phyloP scores from a whole-genome alignment of 148 eudicot species.

The Amaranthus hypochondriacus region DNA sequence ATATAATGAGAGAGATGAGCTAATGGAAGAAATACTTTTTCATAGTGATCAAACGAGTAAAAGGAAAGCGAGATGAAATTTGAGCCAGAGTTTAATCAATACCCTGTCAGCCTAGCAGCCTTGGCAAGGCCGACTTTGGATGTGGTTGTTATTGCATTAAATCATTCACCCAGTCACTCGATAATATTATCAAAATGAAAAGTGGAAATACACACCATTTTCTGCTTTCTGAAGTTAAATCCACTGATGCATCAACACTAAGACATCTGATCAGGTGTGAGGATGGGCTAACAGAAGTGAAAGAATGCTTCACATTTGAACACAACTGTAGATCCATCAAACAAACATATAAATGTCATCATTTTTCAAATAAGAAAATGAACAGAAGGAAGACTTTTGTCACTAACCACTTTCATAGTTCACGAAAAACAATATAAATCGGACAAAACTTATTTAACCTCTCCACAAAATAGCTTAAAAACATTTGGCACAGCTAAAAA shows the following conservation, averaged over 20 bases:
- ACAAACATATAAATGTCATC: neutral
- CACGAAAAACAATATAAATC: neutral
- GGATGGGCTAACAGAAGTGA: constrained; percentile 24
- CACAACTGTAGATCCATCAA: constrained; percentile 24
- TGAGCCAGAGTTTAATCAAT: neutral
- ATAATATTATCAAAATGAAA: neutral
- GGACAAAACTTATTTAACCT: neutral
- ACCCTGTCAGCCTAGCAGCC: neutral
- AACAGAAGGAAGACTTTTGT: neutral
- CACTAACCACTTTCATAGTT: neutral
- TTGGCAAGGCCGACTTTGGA: neutral
- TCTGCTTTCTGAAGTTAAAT: constrained; percentile 25
- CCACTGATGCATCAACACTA: constrained; percentile 38
- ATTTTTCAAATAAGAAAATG: neutral
- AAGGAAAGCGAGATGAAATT: neutral
- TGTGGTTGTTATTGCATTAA: neutral
- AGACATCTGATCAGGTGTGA: constrained; percentile 28
- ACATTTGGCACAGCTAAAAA: neutral
- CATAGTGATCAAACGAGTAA: neutral
- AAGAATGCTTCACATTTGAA: constrained; percentile 32
- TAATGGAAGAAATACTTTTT: neutral
- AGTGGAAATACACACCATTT: constrained; percentile 31
- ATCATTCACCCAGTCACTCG: neutral
- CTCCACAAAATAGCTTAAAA: neutral
- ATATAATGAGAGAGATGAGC: neutral